Base-by-base conservation (phyloP, 176 grass and related monocot species). In the Oropetium thomaeum region DNA sequence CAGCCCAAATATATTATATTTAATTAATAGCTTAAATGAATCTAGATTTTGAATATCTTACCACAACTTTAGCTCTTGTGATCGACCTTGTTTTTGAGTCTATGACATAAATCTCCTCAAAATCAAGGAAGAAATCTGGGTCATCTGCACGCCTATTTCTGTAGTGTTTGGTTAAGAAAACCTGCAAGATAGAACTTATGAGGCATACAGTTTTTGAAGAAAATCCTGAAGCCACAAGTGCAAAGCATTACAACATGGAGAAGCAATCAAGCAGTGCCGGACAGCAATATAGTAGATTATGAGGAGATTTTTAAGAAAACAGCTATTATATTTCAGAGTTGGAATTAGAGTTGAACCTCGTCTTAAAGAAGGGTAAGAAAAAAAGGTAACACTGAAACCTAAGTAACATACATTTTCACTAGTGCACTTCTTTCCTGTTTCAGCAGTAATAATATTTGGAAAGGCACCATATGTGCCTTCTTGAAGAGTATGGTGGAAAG, bases 51-150 rank as follows among this genome's bases (percentile, higher is more conserved):
- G 1, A 78, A 69, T 66, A 64, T 69, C 79, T 82, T 94, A 98
- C 95, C 90, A 86, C 64, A 81, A 98, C 91, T 92, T 90, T 90
- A 7, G 88, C 86, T 78, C 95, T 86, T 75, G 91, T 90, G 47
- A 92, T 94, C 48, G 91, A 94, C 76, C 85, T 92, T 87, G 92
- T 80, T 90, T 92, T 92, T 8, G 91, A 98, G 62, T 94, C 86
- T 28, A 98, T 98, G n/a, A 86, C 91, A 87, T 97, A 97, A 60
- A 90, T 92, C 86, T 98, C 91, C 78, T 98, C 95, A 84, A 98
- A 94, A 87, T 98, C 95, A 81, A 94, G 95, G 35, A 92, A 90
- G 62, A 98, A 98, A 25, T 92, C 91, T 20, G 61, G 55, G 54
- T 93, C 91, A 65, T n/a, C 77, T 60, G 72, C 70, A 22, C 95